phyloP scores from a whole-genome alignment of 2,329 filamentous ascomycete species.

The Graphilbum fragrans region DNA sequence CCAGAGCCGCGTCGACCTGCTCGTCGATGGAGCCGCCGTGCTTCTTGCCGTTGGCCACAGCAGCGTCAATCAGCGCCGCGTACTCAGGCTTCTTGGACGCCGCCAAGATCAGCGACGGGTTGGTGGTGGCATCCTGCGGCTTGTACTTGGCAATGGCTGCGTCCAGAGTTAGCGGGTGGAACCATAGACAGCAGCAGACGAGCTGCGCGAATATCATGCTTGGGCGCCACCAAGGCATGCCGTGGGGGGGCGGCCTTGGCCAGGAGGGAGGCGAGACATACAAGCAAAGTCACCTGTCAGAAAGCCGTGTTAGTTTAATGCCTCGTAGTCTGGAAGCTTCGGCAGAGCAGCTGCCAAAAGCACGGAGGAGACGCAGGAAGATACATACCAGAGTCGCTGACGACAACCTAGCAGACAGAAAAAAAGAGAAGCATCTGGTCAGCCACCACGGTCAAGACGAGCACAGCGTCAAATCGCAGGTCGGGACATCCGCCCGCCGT shows the following conservation, averaged over 20 bases:
- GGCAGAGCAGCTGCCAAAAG: constrained; percentile 9
- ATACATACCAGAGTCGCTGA: constrained; percentile 83
- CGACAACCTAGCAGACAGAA: constrained; percentile 59
- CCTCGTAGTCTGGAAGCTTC: no score
- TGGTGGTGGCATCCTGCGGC: constrained; percentile 99
- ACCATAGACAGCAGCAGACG: not conserved
- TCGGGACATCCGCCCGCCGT: no score
- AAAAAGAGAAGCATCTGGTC: constrained; percentile 8
- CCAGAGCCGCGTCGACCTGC: constrained; percentile 81
- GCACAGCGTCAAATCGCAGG: not conserved
- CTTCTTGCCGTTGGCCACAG: constrained; percentile 76
- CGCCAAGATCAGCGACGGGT: constrained; percentile 95
- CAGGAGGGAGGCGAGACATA: constrained; percentile 22
- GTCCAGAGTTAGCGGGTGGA: not conserved
- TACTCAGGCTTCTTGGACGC: constrained; percentile 98
- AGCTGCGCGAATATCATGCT: no score
- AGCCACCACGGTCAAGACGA: constrained; percentile 9
- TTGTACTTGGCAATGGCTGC: constrained; percentile 97
- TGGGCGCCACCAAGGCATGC: no score
- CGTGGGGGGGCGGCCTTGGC: no score
- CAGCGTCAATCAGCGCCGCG: constrained; percentile 77
- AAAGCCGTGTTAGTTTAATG: constrained; percentile 16
- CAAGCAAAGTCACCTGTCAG: constrained; percentile 62
- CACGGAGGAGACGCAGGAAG: not conserved
- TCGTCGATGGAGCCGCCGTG: constrained; percentile 57